Evolutionary conservation across 306 rosid species (phyloP).

Genomic region (Cucumis cinereus): DNA sequence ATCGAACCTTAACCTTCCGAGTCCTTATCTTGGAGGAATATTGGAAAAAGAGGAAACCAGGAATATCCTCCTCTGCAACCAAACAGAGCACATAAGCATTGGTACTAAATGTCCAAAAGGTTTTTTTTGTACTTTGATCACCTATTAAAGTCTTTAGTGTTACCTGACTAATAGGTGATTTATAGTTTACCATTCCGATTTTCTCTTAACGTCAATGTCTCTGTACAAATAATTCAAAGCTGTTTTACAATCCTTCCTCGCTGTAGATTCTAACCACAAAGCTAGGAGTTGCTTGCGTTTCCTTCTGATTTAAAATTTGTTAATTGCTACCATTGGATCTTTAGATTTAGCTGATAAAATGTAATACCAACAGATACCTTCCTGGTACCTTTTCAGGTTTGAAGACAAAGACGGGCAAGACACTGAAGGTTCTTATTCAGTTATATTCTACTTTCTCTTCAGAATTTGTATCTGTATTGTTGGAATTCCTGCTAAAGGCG

Average conservation of each 20-base stretch:
- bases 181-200: not conserved
- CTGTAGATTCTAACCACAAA: not conserved
- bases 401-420: conserved; percentile 40
- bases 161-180: not conserved
- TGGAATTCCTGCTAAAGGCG: conserved; percentile 50
- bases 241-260: not conserved
- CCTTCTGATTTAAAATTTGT: too few relatives aligned
- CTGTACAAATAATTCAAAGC: not conserved
- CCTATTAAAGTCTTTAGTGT: not conserved
- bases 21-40: not conserved
- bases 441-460: conserved; percentile 65
- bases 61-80: not conserved
- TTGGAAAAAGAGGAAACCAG: not conserved
- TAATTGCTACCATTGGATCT: too few relatives aligned
- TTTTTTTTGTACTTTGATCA: not conserved
- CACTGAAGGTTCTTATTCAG: conserved; percentile 43
- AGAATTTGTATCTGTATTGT: conserved; percentile 54
- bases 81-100: not conserved
- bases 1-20: not conserved
- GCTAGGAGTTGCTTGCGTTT: too few relatives aligned
- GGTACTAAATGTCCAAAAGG: not conserved
- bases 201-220: not conserved
- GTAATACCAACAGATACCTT: not conserved
- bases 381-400: conserved; percentile 35
- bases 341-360: conserved; percentile 8